Conservation (phyloP, 129 eudicot genomes). For the Chrysanthemum makinoi region DNA sequence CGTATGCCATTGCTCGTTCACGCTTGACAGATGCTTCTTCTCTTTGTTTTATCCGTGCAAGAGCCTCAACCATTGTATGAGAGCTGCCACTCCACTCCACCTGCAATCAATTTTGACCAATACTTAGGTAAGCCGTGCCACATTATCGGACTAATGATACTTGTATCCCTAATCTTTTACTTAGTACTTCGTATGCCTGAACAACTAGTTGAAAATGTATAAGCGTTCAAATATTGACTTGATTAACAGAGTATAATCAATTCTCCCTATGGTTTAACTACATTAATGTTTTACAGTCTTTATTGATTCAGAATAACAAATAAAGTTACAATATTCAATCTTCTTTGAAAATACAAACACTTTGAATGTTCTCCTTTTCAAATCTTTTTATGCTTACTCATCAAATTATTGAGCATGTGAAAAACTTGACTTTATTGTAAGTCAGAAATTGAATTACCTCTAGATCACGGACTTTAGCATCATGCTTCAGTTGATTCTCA, state of each 20-base stretch:
- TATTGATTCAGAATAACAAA: neutral
- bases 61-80: slow-evolving; percentile 67
- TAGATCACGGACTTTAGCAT: slow-evolving; percentile 65
- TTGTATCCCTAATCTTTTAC: neutral
- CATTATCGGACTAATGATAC: slow-evolving; percentile 10
- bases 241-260: neutral
- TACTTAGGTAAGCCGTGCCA: neutral
- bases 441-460: slow-evolving; percentile 47
- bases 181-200: neutral
- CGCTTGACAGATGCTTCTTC: slow-evolving; percentile 94
- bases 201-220: neutral
- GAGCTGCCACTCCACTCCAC: slow-evolving; percentile 82
- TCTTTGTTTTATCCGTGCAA: slow-evolving; percentile 73
- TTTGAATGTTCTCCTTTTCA: neutral
- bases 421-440: slow-evolving; percentile 6
- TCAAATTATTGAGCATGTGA: neutral
- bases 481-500: slow-evolving; percentile 77
- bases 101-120: slow-evolving; percentile 39
- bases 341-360: neutral
- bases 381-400: neutral
- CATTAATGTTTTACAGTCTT: slow-evolving; percentile 3
- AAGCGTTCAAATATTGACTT: neutral
- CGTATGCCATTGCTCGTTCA: slow-evolving; percentile 96
- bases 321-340: neutral
- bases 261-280: neutral